phyloP scores from a whole-genome alignment of 768 basidiomycete genomes.

The Cyclocybe aegerita region DNA sequence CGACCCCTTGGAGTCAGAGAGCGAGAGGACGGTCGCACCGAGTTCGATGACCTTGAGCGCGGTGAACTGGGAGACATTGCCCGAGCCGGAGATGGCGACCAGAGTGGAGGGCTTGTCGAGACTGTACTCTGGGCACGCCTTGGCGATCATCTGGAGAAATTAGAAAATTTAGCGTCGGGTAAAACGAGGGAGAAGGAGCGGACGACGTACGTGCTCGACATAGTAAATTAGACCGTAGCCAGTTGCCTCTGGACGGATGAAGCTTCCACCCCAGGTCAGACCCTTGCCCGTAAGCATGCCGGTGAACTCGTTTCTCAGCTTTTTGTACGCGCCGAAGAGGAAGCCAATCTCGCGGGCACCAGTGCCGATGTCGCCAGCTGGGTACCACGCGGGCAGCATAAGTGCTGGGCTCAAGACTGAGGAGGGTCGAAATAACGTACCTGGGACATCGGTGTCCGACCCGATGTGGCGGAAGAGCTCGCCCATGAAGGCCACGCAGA shows the following conservation, averaged over 20 bases:
- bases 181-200: not conserved
- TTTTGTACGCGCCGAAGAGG: slow-evolving; percentile 80
- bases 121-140: slow-evolving; percentile 56
- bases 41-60: slow-evolving; percentile 78
- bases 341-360: slow-evolving; percentile 75
- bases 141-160: slow-evolving; percentile 51
- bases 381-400: not conserved
- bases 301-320: slow-evolving; percentile 66
- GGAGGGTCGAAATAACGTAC: slow-evolving; percentile 21
- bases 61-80: slow-evolving; percentile 76
- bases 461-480: slow-evolving; percentile 76
- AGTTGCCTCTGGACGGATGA: slow-evolving; percentile 74
- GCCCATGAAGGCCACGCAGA: slow-evolving; percentile 71
- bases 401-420: not conserved
- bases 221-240: slow-evolving; percentile 79
- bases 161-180: not conserved
- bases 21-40: slow-evolving; percentile 66
- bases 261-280: slow-evolving; percentile 65
- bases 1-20: slow-evolving; percentile 75
- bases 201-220: slow-evolving; percentile 58
- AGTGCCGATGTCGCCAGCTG: slow-evolving; percentile 71
- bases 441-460: slow-evolving; percentile 72
- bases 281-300: slow-evolving; percentile 76
- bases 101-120: slow-evolving; percentile 43
- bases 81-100: slow-evolving; percentile 63